phyloP scores from a whole-genome alignment of 495 filamentous ascomycete genomes.

The Xylaria curta region DNA sequence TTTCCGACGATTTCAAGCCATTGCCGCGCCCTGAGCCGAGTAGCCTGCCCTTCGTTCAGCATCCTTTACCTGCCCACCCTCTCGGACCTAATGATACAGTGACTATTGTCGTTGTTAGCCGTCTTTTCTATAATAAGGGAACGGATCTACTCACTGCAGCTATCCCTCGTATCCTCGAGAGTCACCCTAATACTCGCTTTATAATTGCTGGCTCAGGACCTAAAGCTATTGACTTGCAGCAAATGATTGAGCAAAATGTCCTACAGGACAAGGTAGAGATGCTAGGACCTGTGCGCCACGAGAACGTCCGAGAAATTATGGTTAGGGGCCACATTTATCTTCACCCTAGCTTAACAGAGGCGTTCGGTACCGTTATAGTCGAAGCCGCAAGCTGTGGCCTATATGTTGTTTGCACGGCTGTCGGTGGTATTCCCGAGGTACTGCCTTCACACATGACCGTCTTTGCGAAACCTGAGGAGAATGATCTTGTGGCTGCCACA shows the following conservation, averaged over 20 bases:
- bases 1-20: conserved; percentile 93
- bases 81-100: conserved; percentile 85
- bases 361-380: conserved; percentile 96
- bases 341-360: conserved; percentile 92
- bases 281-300: conserved; percentile 89
- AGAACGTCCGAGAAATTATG: conserved; percentile 99
- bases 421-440: conserved; percentile 96
- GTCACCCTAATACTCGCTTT: conserved; percentile 92
- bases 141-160: conserved; percentile 94
- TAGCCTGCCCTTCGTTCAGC: conserved; percentile 39
- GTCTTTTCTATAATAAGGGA: conserved; percentile 98
- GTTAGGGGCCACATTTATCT: conserved; percentile 95
- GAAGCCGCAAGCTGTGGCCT: conserved; percentile 94
- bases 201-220: conserved; percentile 95
- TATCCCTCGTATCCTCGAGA: conserved; percentile 87
- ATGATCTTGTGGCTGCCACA: conserved; percentile 84
- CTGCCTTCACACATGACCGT: conserved; percentile 92
- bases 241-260: conserved; percentile 97
- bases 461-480: conserved; percentile 91
- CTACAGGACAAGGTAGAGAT: conserved; percentile 92
- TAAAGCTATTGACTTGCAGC: conserved; percentile 95
- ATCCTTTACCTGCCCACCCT: conserved; percentile 49
- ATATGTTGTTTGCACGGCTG: conserved; percentile 94
- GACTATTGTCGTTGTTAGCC: conserved; percentile 95
- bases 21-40: conserved; percentile 48